phyloP scores from a whole-genome alignment of 2,329 filamentous ascomycete species.

The Fusarium sp. region DNA sequence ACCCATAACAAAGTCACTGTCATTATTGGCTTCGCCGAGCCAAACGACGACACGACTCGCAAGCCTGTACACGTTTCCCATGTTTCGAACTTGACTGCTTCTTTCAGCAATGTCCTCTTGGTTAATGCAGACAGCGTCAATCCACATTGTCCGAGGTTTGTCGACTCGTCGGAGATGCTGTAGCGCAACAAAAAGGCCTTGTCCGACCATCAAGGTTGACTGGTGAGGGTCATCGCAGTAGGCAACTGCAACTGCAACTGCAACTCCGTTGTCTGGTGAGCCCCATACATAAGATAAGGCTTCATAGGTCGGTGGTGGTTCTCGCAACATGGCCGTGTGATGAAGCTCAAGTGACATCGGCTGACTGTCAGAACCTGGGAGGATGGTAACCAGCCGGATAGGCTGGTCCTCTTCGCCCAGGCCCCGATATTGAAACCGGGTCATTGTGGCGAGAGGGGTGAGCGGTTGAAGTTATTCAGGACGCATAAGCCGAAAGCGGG shows the following conservation, averaged over 20 bases:
- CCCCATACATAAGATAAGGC: not conserved
- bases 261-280: not conserved
- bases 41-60: not conserved
- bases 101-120: not conserved
- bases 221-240: not conserved
- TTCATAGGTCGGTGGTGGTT: not conserved
- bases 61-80: not conserved
- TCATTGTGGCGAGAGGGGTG: not conserved
- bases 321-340: not conserved
- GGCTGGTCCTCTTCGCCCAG: not conserved
- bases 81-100: not conserved
- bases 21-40: not conserved
- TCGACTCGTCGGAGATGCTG: not conserved
- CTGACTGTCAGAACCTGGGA: not conserved
- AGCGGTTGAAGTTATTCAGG: not conserved
- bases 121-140: not conserved
- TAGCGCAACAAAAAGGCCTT: not conserved
- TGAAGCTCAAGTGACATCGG: not conserved
- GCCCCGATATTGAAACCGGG: not conserved
- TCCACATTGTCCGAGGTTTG: not conserved
- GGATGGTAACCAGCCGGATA: not conserved
- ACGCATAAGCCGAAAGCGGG: not conserved
- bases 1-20: not conserved
- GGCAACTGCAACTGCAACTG: not conserved
- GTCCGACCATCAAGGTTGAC: not conserved